phyloP scores from a whole-genome alignment of 1,284 basidiomycete genomes.

The Rhodotorula sp. region DNA sequence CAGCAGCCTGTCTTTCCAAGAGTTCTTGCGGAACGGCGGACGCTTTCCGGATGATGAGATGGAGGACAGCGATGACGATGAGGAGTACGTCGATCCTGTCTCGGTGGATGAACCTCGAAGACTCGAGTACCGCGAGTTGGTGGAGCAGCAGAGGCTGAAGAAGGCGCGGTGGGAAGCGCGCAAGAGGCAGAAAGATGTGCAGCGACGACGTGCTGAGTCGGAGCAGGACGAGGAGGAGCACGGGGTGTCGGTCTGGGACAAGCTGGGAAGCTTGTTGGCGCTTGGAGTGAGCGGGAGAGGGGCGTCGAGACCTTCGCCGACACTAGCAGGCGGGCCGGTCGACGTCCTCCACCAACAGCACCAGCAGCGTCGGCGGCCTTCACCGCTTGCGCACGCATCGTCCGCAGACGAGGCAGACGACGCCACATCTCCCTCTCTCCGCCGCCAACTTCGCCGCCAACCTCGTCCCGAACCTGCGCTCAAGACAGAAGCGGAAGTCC shows the following conservation, averaged over 20 bases:
- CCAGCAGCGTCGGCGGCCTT: neutral
- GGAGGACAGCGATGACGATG: constrained; percentile 4
- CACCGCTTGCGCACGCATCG: neutral
- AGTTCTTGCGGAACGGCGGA: constrained; percentile 20
- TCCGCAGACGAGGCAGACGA: neutral
- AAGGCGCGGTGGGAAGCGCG: constrained; percentile 17
- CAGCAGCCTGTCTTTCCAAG: constrained; percentile 22
- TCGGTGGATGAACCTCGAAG: neutral
- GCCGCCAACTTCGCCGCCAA: neutral
- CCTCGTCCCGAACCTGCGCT: neutral
- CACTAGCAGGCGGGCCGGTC: neutral
- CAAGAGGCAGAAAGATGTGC: neutral
- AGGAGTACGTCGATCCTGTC: neutral
- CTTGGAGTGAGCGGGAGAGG: constrained; percentile 1
- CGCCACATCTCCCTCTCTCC: neutral
- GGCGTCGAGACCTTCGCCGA: neutral
- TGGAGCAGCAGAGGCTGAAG: constrained; percentile 22
- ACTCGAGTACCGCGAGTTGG: constrained; percentile 23
- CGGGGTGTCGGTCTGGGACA: constrained; percentile 3
- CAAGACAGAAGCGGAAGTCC: constrained; percentile 32
- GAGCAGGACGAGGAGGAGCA: neutral
- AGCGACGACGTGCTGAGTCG: neutral
- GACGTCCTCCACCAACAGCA: neutral
- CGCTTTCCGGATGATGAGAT: neutral
- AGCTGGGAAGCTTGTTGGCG: neutral